These are phyloP conservation scores for Magnaporthiopsis incrustans DNA, from an alignment of 2,329 filamentous ascomycete species.

Conservation along the genomic window DNA sequence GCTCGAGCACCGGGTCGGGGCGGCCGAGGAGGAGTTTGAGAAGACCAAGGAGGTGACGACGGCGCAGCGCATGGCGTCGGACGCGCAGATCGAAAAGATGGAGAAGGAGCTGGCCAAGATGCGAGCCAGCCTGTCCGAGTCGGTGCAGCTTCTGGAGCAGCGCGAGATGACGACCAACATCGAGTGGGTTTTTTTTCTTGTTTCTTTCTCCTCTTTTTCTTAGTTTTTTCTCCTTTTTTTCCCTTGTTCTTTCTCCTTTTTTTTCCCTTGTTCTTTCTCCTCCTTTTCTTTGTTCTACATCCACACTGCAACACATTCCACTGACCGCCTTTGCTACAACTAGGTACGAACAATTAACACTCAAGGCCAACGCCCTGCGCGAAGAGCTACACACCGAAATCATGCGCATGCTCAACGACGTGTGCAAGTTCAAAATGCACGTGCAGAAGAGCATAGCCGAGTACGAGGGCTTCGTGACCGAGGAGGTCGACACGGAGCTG, in stretches of 20 bases:
- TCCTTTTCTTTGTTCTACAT: neutral
- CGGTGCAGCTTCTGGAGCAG: conserved; percentile 86
- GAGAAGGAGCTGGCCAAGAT: conserved; percentile 96
- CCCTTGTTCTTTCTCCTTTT: conserved; percentile 14
- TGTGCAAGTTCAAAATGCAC: conserved; percentile 98
- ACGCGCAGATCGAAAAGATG: conserved; percentile 96
- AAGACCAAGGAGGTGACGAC: conserved; percentile 81
- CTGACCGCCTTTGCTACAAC: neutral
- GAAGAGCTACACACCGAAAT: conserved; percentile 97
- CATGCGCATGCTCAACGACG: conserved; percentile 90
- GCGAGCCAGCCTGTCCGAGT: conserved; percentile 74
- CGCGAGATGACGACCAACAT: conserved; percentile 94
- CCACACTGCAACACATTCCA: neutral
- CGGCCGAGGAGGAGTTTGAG: conserved; percentile 89
- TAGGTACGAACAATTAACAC: conserved; percentile 86
- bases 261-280: neutral
- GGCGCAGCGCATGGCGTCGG: conserved; percentile 79
- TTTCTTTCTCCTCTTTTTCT: neutral
- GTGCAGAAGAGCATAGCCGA: conserved; percentile 87
- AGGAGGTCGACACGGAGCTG: conserved; percentile 83
- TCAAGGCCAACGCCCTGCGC: conserved; percentile 73
- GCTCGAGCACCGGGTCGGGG: conserved; percentile 77
- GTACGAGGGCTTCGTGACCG: conserved; percentile 87
- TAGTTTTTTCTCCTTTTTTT: conserved; percentile 13
- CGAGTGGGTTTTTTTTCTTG: conserved; percentile 53